phyloP scores from a whole-genome alignment of 805 yeast species.

The Teunomyces barrocoloradensis region DNA sequence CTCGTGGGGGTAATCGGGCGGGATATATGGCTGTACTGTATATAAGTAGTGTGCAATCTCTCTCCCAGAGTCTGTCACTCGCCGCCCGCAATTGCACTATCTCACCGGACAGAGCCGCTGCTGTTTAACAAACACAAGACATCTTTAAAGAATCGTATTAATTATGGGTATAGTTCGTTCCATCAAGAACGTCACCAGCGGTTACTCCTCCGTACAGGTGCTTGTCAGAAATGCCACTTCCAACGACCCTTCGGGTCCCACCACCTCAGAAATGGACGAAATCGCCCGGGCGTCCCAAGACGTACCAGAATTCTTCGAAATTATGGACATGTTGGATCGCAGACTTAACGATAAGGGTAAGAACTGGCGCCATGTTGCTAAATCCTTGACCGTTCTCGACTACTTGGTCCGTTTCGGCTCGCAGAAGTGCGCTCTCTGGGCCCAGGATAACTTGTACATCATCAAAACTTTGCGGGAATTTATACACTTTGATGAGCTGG shows the following conservation, averaged over 20 bases:
- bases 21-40: no score
- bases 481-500: constrained; percentile 72
- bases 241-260: constrained; percentile 84
- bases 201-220: constrained; percentile 82
- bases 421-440: constrained; percentile 89
- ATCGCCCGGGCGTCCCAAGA: constrained; percentile 57
- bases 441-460: constrained; percentile 81
- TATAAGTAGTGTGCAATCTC: no score
- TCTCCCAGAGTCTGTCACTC: neutral
- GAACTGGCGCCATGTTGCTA: constrained; percentile 95
- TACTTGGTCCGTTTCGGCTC: constrained; percentile 82
- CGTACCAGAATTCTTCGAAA: constrained; percentile 72
- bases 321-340: constrained; percentile 92
- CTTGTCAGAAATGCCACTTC: constrained; percentile 90
- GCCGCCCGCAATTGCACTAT: neutral
- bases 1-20: no score
- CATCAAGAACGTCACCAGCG: constrained; percentile 85
- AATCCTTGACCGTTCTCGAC: constrained; percentile 85
- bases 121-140: neutral
- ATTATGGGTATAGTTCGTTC: constrained; percentile 57
- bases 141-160: no score
- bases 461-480: constrained; percentile 90
- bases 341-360: constrained; percentile 94
- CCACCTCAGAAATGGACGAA: constrained; percentile 77
- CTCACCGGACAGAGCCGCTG: neutral